Conservation (phyloP, 2,329 filamentous ascomycete species). For the Purpureocillium lavendulum region DNA sequence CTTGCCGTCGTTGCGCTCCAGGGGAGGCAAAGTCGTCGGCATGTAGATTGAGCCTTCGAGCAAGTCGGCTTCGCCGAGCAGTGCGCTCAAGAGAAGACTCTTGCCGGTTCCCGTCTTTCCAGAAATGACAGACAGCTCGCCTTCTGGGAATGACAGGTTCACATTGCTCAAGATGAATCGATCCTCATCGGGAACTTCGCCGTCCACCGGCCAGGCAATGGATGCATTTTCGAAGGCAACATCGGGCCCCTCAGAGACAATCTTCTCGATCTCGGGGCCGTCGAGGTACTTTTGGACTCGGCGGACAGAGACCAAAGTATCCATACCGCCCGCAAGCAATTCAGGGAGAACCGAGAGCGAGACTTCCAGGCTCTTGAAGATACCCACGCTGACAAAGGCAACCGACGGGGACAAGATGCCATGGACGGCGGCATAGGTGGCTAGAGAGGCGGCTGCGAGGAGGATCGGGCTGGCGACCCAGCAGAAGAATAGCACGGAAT, state of each 20-base stretch:
- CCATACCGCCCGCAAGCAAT: conserved; percentile 59
- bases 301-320: conserved; percentile 64
- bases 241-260: conserved; percentile 44
- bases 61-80: conserved; percentile 68
- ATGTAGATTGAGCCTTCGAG: conserved; percentile 52
- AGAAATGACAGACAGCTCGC: conserved; percentile 65
- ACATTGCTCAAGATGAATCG: conserved; percentile 59
- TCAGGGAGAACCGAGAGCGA: conserved; percentile 66
- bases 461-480: conserved; percentile 69
- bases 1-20: conserved; percentile 51
- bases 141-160: conserved; percentile 56
- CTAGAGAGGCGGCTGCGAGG: conserved; percentile 62
- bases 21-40: conserved; percentile 38
- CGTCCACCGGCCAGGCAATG: conserved; percentile 67
- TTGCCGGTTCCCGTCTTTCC: conserved; percentile 75
- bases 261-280: conserved; percentile 53
- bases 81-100: conserved; percentile 62
- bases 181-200: conserved; percentile 44
- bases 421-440: conserved; percentile 57
- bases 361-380: conserved; percentile 67
- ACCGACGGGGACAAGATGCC: conserved; percentile 60
- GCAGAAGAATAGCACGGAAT: conserved; percentile 54
- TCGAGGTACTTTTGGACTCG: conserved; percentile 65
- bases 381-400: conserved; percentile 69
- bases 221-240: conserved; percentile 60